Conservation (phyloP, 495 filamentous ascomycete genomes). For the Neurospora tetraspora region DNA sequence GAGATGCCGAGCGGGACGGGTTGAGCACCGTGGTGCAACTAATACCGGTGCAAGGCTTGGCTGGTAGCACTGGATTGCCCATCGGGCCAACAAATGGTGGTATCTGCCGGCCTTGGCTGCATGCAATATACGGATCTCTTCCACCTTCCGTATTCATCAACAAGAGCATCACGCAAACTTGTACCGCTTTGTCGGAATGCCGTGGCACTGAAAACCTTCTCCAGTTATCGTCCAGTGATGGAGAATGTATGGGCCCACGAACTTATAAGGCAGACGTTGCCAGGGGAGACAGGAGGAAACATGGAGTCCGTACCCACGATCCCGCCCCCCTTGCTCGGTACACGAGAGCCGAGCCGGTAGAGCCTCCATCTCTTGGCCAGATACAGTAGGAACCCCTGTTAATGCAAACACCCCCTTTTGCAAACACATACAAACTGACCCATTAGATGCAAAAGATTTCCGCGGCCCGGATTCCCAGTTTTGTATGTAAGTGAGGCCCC, state of each 20-base stretch:
- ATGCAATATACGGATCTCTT: neutral
- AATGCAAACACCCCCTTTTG: too few species aligned
- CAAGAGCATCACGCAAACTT: neutral
- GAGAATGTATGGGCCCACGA: neutral
- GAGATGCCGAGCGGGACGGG: neutral
- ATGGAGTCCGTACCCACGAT: neutral
- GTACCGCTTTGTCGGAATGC: neutral
- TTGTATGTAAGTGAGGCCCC: too few species aligned
- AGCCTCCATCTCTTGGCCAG: neutral
- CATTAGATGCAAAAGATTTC: too few species aligned
- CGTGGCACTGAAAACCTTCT: neutral
- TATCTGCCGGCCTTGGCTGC: neutral
- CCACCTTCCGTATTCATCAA: neutral
- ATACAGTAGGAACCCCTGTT: too few species aligned
- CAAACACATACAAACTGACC: too few species aligned
- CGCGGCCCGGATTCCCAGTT: too few species aligned
- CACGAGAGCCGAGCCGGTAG: neutral
- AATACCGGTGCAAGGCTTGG: neutral
- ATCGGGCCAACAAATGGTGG: too few species aligned
- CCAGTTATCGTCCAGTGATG: neutral
- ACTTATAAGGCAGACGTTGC: neutral
- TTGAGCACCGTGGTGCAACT: neutral
- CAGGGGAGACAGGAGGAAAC: neutral
- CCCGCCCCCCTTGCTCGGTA: neutral
- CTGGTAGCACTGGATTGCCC: neutral